Percentiles rank a stretch among this genome's conserved stretches.
Evolutionary conservation across 2,329 filamentous ascomycete species (phyloP).

Genomic region (Tolypocladium guangdongense): DNA sequence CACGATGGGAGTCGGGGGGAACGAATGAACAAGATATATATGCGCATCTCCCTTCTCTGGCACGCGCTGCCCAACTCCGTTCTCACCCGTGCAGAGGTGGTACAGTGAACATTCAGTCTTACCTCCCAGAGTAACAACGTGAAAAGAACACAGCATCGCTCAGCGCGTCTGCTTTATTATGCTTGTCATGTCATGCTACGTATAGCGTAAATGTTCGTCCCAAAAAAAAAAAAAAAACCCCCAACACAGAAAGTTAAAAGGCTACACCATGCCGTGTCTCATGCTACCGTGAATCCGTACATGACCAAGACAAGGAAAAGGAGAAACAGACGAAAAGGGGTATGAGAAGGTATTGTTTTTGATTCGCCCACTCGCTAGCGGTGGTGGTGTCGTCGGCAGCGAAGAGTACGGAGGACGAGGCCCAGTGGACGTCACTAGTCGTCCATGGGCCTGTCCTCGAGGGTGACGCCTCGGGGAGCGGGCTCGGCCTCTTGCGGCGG

Average conservation of each 20-base stretch:
- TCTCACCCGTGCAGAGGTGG: no score
- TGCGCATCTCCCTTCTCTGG: background rate
- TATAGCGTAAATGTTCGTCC: background rate
- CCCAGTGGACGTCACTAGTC: slow-evolving; percentile 22
- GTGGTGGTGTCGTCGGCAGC: background rate
- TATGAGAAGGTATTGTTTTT: background rate
- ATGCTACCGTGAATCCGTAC: slow-evolving; percentile 7
- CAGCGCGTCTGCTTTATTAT: background rate
- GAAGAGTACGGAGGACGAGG: background rate
- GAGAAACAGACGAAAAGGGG: background rate
- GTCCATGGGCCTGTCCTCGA: slow-evolving; percentile 43
- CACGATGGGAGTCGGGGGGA: background rate
- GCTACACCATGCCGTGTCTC: slow-evolving; percentile 1
- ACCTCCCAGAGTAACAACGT: no score
- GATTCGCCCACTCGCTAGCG: background rate
- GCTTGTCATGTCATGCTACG: background rate
- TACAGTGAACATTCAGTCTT: no score
- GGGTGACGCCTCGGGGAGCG: slow-evolving; percentile 32
- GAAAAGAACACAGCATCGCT: background rate
- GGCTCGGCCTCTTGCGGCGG: slow-evolving; percentile 16
- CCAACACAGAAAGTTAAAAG: background rate
- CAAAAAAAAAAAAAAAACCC: background rate
- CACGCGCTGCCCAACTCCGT: background rate
- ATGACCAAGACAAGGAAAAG: slow-evolving; percentile 1
- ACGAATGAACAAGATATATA: background rate